Evolutionary conservation across 331 rosid genomes (phyloP), one percentile per base, ranked within the genome.

Genomic region (Saraca asoca): DNA sequence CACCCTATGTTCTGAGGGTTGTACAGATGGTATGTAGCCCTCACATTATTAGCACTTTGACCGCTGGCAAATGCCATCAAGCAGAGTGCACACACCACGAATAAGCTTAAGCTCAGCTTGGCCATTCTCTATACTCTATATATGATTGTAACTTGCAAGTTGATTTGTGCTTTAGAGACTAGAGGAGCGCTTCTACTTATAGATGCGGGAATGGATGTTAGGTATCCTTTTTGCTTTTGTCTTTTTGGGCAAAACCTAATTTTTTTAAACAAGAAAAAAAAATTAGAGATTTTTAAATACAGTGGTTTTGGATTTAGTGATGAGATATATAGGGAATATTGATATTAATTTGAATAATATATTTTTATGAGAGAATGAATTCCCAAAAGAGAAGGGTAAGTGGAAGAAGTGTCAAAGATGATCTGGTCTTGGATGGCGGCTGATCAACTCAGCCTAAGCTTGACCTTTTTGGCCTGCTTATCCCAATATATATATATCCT

Each of bases 21-120:
- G 74, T 80, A 83, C 5, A 33, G 12, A 9, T 79, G 51, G 16
- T 76, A 77, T 13, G 88, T 79, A 7, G 88, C 71, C 44, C 78
- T 79, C 38, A 83, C 82, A 54, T 83, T 76, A 2, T 44, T 64
- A 0, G 82, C 76, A 61, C 82, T 79, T 38, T 70, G 69, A 24
- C 76, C 76, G 19, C 59, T 34, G 18, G 5, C 73, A 19, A 64
- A 18, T 41, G 7, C 51, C 5, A 50, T 5, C 15, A 64, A 3
- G 5, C 55, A 60, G 52, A 17, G 11, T 35, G 20, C 50, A 34
- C 41, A n/a, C 18, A 12, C 61, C 17, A 51, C 9, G 49, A 56
- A 2, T 5, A 53, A 34, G 15, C 67, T 69, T 33, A 69, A 46
- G 0, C 12, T 14, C 15, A 2, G 46, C n/a, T 43, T 41, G 6